Base-by-base conservation (phyloP, 148 eudicot species). In the Bassia scoparia region DNA sequence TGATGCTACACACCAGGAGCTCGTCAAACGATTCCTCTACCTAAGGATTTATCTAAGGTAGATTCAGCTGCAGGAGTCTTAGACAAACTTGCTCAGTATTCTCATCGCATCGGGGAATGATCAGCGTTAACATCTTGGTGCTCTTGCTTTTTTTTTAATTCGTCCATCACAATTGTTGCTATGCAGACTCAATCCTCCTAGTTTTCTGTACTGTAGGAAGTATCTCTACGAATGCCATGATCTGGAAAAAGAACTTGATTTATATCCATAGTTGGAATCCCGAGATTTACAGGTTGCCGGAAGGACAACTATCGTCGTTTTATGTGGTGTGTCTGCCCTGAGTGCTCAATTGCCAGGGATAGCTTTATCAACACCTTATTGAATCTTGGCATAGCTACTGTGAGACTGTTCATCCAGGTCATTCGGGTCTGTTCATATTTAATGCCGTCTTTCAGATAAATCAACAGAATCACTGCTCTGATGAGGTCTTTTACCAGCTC, bases 171-270 rank as follows among this genome's bases (percentile, higher is more conserved):
- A 13, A 34, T 26, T 59, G 31, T 30, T 41, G n/a, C n/a, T n/a
- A n/a, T 29, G 35, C 15, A 29, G 34, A n/a, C 75, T 48, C 54
- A 54, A 62, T n/a, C 20, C 29, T 56, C 55, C 9, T 50, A 27
- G 26, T 44, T 37, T 49, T 17, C 65, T 67, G 29, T 75, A 24
- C 73, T 61, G 15, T 81, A 96, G 99, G 99, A 96, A 84, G 85
- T 96, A 96, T 86, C 89, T 65, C 77, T 96, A 78, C 91, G 91
- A 37, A 49, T 74, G 77, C 82, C 80, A 58, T 90, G 75, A n/a
- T n/a, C 69, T 96, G 97, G 97, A 96, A 87, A 73, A n/a, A n/a
- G 94, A 92, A 74, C 85, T 96, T 54, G 99, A 96, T 83, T 78
- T 96, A 69, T 96, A 96, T 81, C 96, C 94, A 26, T 95, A n/a